phyloP scores from a whole-genome alignment of 257 asterid genomes.

The Marsdenia floribunda region DNA sequence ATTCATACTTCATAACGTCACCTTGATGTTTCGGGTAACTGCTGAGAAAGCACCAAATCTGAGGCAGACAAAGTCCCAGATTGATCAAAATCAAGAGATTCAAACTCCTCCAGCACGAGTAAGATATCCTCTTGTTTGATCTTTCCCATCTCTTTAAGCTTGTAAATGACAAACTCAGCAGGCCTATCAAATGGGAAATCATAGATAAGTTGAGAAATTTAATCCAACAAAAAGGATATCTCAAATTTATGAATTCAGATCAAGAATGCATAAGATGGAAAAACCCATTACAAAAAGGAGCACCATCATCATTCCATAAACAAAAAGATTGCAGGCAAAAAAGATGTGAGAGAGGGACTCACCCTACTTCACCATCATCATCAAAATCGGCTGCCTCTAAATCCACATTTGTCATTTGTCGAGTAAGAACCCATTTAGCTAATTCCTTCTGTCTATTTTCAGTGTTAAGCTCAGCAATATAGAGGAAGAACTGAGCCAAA shows the following conservation, averaged over 20 bases:
- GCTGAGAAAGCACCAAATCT: slow-evolving; percentile 70
- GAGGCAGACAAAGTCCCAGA: slow-evolving; percentile 70
- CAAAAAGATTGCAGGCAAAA: not conserved
- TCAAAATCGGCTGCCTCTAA: slow-evolving; percentile 89
- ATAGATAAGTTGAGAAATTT: slow-evolving; percentile 5
- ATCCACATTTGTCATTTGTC: slow-evolving; percentile 66
- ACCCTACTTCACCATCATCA: slow-evolving; percentile 65
- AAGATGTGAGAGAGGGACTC: slow-evolving; percentile 19
- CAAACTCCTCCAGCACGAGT: slow-evolving; percentile 57
- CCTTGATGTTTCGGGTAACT: slow-evolving; percentile 27
- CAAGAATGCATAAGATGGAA: no score
- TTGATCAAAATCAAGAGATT: slow-evolving; percentile 77
- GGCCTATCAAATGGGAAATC: slow-evolving; percentile 36
- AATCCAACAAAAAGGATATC: not conserved
- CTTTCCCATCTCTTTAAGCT: slow-evolving; percentile 97
- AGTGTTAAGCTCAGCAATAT: slow-evolving; percentile 64
- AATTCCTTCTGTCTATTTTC: slow-evolving; percentile 62
- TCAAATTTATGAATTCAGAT: no score
- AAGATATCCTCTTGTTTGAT: slow-evolving; percentile 63
- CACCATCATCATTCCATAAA: not conserved
- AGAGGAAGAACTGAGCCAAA: slow-evolving; percentile 69
- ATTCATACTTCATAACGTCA: slow-evolving; percentile 6
- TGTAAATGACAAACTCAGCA: slow-evolving; percentile 67
- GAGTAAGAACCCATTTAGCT: slow-evolving; percentile 49
- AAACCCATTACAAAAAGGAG: no score